Conservation (phyloP, 2,329 filamentous ascomycete species). For the Sphaerulina vaccinii region DNA sequence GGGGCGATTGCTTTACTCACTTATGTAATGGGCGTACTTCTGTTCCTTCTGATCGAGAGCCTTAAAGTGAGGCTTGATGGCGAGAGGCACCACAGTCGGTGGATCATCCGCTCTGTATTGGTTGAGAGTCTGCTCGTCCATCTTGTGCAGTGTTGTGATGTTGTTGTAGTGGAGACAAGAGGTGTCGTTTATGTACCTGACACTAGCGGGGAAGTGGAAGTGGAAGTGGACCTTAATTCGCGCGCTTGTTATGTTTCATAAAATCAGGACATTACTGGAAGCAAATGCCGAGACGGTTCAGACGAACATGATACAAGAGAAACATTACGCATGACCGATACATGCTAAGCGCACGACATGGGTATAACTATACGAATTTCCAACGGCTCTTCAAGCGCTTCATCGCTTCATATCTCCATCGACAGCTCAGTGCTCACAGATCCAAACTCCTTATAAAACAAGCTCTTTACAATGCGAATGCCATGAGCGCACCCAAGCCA, state of each 20-base stretch:
- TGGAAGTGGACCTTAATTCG: no score
- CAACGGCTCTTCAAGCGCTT: neutral
- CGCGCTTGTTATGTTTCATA: no score
- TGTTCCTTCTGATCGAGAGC: constrained; percentile 63
- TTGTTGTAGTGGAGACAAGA: neutral
- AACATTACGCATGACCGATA: no score
- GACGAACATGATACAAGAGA: no score
- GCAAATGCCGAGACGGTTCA: no score
- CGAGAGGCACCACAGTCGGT: constrained; percentile 80
- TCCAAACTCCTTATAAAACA: neutral
- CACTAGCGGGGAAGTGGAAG: no score
- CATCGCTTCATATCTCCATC: neutral
- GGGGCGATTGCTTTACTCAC: no score
- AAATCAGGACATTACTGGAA: no score
- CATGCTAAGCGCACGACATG: no score
- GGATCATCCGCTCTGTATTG: constrained; percentile 91
- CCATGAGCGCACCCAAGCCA: constrained; percentile 40
- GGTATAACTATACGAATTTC: no score
- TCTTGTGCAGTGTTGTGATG: constrained; percentile 19
- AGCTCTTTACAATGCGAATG: constrained; percentile 38
- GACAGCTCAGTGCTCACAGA: neutral
- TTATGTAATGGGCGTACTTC: constrained; percentile 86
- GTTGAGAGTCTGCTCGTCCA: constrained; percentile 48
- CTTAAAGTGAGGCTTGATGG: constrained; percentile 91
- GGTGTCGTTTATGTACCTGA: neutral